Evolutionary conservation across 768 basidiomycete genomes (phyloP).

Genomic region (Phlebiopsis gigantea): DNA sequence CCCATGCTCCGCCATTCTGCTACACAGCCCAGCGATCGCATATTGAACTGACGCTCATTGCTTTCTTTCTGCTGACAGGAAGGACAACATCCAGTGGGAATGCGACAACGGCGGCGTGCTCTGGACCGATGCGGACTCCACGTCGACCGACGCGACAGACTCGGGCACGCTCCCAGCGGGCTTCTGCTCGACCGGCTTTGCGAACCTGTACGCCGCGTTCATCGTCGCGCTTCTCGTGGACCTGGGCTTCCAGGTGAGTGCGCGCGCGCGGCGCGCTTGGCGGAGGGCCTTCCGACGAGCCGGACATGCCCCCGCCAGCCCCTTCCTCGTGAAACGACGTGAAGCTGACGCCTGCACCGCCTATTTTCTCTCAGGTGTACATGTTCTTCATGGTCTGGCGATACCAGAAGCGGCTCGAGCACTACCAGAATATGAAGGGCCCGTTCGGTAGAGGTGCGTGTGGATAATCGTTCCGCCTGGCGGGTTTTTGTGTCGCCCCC

Average conservation of each 20-base stretch:
- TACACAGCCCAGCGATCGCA: not conserved
- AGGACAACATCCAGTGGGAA: conserved; percentile 68
- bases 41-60: conserved; percentile 4
- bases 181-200: conserved; percentile 58
- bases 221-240: conserved; percentile 59
- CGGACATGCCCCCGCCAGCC: conserved; percentile 11
- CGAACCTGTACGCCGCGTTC: conserved; percentile 58
- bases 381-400: conserved; percentile 76
- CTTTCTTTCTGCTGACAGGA: conserved; percentile 37
- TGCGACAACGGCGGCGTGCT: conserved; percentile 67
- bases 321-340: conserved; percentile 21
- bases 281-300: not conserved
- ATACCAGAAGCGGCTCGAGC: conserved; percentile 63
- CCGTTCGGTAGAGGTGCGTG: conserved; percentile 51
- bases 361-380: conserved; percentile 44
- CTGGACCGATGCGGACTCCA: conserved; percentile 32
- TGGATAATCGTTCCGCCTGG: conserved; percentile 21
- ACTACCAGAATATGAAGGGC: conserved; percentile 61
- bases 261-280: not conserved
- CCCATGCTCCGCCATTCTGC: not conserved
- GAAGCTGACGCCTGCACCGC: not conserved
- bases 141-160: conserved; percentile 36
- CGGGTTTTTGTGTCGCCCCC: conserved; percentile 4
- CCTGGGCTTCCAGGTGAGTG: conserved; percentile 60
- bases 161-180: conserved; percentile 43